Conservation (phyloP, 2,329 filamentous ascomycete species). For the Fusarium neocosmosporiellum region DNA sequence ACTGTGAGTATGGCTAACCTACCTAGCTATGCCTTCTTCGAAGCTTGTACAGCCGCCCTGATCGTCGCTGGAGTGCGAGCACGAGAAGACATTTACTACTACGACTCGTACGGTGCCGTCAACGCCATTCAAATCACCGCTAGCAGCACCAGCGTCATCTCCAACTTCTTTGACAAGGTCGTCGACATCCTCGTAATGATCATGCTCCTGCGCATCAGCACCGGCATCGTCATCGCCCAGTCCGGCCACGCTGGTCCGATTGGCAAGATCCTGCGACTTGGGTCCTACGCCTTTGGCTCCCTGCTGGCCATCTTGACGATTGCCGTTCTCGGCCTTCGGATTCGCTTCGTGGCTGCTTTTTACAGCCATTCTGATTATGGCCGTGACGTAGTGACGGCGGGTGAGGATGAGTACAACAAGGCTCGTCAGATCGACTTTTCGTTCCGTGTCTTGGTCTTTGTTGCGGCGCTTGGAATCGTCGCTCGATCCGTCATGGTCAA, state of each 20-base stretch:
- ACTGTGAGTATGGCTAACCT: not conserved
- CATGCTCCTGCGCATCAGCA: conserved; percentile 37
- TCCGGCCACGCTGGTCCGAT: not conserved
- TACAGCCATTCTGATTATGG: not conserved
- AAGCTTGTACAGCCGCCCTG: conserved; percentile 21
- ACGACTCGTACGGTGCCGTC: not conserved
- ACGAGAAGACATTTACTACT: not conserved
- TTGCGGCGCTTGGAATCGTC: conserved; percentile 21
- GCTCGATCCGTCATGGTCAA: conserved; percentile 38
- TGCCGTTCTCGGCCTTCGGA: conserved; percentile 29
- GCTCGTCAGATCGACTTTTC: conserved; percentile 19
- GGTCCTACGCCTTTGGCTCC: conserved; percentile 21
- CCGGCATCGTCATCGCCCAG: conserved; percentile 33
- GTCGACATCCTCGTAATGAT: conserved; percentile 38
- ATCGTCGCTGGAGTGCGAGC: conserved; percentile 8
- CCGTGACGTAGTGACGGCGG: no score
- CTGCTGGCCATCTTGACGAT: conserved; percentile 31
- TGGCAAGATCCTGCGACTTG: conserved; percentile 27
- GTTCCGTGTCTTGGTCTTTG: conserved; percentile 30
- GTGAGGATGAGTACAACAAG: not conserved
- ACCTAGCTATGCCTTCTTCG: conserved; percentile 35
- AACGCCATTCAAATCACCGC: not conserved
- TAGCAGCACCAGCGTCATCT: conserved; percentile 6
- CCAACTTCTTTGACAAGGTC: conserved; percentile 6
- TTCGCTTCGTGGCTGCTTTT: conserved; percentile 6